Percentiles rank a stretch among this genome's conserved stretches.
phyloP scores from a whole-genome alignment of 2,329 filamentous ascomycete genomes.

The Talaromyces verruculosus region DNA sequence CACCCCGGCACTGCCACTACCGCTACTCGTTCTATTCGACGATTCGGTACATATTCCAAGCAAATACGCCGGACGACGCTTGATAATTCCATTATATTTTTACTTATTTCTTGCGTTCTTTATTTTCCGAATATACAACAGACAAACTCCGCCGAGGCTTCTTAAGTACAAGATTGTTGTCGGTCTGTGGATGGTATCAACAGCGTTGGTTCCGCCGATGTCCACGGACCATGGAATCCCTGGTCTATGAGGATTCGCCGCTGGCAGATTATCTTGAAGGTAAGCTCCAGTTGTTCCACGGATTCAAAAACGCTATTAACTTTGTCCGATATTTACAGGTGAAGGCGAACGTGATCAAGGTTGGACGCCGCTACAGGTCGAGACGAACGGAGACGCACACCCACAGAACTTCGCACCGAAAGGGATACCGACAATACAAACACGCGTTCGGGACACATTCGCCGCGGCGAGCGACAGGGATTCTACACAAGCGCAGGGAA shows the following conservation, averaged over 20 bases:
- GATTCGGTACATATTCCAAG: neutral
- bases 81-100: neutral
- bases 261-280: constrained; percentile 88
- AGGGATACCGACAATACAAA: constrained; percentile 51
- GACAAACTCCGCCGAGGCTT: neutral
- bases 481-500: constrained; percentile 19
- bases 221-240: constrained; percentile 69
- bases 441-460: constrained; percentile 50
- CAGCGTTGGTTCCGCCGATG: constrained; percentile 24
- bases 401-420: constrained; percentile 51
- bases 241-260: constrained; percentile 83
- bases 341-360: constrained; percentile 47
- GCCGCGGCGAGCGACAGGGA: constrained; percentile 39
- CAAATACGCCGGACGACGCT: neutral
- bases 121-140: neutral
- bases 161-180: neutral
- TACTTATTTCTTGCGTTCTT: neutral
- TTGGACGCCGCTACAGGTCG: constrained; percentile 37
- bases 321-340: constrained; percentile 33
- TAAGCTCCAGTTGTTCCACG: constrained; percentile 38
- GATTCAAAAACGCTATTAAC: neutral
- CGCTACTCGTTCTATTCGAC: neutral
- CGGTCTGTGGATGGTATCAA: constrained; percentile 12
- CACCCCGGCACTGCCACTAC: constrained; percentile 3
- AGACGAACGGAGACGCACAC: constrained; percentile 29